Evolutionary conservation across 352 stramenopile species (phyloP).

Genomic region (Phytophthora tentaculata): DNA sequence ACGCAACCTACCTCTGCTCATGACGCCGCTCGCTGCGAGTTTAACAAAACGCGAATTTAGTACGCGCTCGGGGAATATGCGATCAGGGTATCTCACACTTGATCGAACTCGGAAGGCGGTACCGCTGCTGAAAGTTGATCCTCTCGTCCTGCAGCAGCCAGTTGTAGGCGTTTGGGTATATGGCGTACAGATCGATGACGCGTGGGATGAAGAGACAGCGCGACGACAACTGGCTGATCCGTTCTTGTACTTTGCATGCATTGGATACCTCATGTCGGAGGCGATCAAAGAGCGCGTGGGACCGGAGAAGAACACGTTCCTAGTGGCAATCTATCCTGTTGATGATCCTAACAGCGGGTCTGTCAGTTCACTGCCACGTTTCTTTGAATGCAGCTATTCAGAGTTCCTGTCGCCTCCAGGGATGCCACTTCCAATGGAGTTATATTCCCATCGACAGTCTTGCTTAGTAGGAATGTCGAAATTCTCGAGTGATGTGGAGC

Average conservation of each 20-base stretch:
- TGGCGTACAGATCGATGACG: constrained; percentile 62
- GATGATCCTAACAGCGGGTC: constrained; percentile 13
- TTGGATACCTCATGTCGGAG: constrained; percentile 58
- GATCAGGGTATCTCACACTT: constrained; percentile 73
- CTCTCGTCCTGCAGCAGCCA: constrained; percentile 68
- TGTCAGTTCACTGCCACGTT: constrained; percentile 57
- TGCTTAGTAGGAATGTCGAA: constrained; percentile 65
- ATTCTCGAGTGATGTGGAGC: constrained; percentile 57
- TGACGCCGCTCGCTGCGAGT: constrained; percentile 73
- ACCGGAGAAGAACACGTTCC: constrained; percentile 62
- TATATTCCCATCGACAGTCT: constrained; percentile 42
- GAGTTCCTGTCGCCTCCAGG: constrained; percentile 30
- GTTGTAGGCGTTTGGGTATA: constrained; percentile 82
- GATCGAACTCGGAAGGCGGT: constrained; percentile 81
- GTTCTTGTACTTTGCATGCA: constrained; percentile 64
- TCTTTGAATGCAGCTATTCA: constrained; percentile 72
- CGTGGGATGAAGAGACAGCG: constrained; percentile 44
- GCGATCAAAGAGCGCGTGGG: constrained; percentile 67
- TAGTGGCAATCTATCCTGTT: constrained; percentile 67
- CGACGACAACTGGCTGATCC: constrained; percentile 52
- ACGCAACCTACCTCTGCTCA: constrained; percentile 73
- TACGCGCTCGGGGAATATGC: constrained; percentile 24
- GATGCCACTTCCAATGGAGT: constrained; percentile 41
- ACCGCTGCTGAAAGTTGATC: constrained; percentile 73
- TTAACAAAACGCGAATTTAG: constrained; percentile 69